Percentiles rank a stretch among this genome's conserved stretches.
Conservation (phyloP, 345 rosid genomes). For the Passiflora organensis region DNA sequence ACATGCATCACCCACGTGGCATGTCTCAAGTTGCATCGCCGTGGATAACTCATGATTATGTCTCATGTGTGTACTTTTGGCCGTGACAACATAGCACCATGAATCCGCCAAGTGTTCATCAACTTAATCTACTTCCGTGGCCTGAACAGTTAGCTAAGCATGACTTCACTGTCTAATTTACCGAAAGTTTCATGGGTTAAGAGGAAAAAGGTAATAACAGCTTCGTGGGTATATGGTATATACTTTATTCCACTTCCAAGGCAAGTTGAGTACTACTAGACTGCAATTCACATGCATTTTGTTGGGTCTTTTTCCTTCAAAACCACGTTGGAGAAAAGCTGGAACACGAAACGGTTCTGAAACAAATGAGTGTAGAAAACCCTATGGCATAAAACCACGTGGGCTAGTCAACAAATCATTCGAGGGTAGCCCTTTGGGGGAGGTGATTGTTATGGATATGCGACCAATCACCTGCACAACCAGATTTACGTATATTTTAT, state of each 20-base stretch:
- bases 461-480: not conserved
- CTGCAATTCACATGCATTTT: not conserved
- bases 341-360: not conserved
- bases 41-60: slow-evolving; percentile 2
- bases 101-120: not conserved
- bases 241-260: not conserved
- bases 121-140: not conserved
- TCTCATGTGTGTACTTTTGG: not conserved
- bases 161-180: too few species aligned
- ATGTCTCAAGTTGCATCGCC: not conserved
- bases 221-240: not conserved
- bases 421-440: not conserved
- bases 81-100: not conserved
- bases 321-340: not conserved
- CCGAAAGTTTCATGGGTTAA: too few species aligned
- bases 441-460: not conserved
- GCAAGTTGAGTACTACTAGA: not conserved
- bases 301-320: not conserved
- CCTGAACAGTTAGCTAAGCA: too few species aligned
- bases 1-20: slow-evolving; percentile 27
- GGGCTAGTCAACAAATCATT: slow-evolving; percentile 14
- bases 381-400: slow-evolving; percentile 13
- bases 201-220: too few species aligned
- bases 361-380: not conserved
- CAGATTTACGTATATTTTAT: not conserved